phyloP scores from a whole-genome alignment of 305 asterid species.

The Fraxinus sp. region DNA sequence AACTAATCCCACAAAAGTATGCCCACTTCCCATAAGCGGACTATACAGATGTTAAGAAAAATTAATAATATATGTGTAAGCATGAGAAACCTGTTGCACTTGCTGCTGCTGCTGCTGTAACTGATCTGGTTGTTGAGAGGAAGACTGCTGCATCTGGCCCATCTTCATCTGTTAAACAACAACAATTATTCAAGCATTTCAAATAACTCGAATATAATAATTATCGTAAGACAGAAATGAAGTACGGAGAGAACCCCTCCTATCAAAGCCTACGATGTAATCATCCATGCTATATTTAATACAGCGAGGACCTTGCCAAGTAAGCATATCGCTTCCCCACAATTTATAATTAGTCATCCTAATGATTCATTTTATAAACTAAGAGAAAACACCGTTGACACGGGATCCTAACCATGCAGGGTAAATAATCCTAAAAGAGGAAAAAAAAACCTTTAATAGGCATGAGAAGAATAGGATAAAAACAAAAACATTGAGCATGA shows the following conservation, averaged over 20 bases:
- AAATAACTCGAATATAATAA: background rate
- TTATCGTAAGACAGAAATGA: background rate
- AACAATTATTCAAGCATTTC: background rate
- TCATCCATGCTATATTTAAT: background rate
- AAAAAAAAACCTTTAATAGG: background rate
- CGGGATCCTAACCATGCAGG: background rate
- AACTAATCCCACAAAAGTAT: conserved; percentile 4
- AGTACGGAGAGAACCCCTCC: background rate
- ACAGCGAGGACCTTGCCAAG: background rate
- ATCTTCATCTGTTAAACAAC: conserved; percentile 65
- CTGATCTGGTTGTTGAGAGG: conserved; percentile 90
- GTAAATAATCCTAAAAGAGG: background rate
- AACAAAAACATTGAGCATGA: background rate
- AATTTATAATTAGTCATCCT: conserved; percentile 2
- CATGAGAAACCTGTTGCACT: conserved; percentile 66
- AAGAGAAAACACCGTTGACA: background rate
- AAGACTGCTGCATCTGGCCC: conserved; percentile 84
- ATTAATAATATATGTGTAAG: conserved; percentile 7
- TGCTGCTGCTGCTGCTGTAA: conserved; percentile 65
- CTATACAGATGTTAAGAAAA: background rate
- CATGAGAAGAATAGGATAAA: background rate
- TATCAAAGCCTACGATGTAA: background rate
- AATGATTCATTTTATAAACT: background rate
- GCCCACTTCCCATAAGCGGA: background rate
- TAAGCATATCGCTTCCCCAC: background rate